Evolutionary conservation across 176 grass and related monocot species (phyloP), one percentile per base, ranked within the genome.

Genomic region (Neostapfia colusana): DNA sequence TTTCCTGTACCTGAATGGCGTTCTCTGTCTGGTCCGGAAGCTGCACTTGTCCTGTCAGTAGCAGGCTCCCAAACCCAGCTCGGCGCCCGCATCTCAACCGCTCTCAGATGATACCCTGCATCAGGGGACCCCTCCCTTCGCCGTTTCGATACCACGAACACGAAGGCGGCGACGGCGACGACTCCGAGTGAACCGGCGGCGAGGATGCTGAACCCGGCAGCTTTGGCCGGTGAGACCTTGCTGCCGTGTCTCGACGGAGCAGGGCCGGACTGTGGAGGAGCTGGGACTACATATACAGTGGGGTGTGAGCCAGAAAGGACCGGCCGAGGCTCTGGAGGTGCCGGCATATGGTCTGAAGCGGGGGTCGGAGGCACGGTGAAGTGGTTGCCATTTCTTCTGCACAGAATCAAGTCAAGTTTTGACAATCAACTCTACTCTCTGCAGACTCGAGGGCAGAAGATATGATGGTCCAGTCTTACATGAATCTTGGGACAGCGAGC

Each of bases 361-460:
- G 76, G 6, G 14, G 71, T 79, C 3, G 71, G 3, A 4, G 79
- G 59, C 75, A 70, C 0, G 75, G 46, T 81, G 64, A 83, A 82
- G 65, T 71, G 64, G 77, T 93, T 93, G 60, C 84, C 90, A 7
- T 67, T 54, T 82, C 71, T 75, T 69, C 90, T 93, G 57, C 56
- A 84, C 31, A 65, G 39, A 66, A 68, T 57, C 31, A 85, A 15
- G 18, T 0, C 12, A 6, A 20, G 15, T 76, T 75, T 69, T 37
- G 37, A 78, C 67, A 27, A 1, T 55, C 18, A 31, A 15, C 15
- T 71, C 55, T 10, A 23, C 21, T 1, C 11, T 41, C 7, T 40
- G 24, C 31, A 20, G 39, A 44, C 10, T 12, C 2, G 42, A 10
- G 71, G 37, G 5, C 16, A 15, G 61, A 76, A 25, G 34, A 77